Conservation (phyloP, 192 early-diverging fungal species). For the Backusella australiensis region DNA sequence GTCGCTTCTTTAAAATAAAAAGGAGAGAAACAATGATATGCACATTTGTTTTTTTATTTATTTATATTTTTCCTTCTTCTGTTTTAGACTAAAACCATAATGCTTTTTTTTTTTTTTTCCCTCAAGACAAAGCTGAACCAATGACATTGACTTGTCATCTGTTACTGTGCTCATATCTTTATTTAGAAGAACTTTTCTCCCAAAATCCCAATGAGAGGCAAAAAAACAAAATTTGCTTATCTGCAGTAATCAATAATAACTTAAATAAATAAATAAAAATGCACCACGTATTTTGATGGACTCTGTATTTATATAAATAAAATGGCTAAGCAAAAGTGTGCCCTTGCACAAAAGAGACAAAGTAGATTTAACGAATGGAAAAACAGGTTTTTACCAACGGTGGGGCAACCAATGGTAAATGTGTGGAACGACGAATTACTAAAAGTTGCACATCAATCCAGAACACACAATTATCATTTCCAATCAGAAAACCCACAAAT, state of each 20-base stretch:
- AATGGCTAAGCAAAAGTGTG: neutral
- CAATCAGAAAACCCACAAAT: neutral
- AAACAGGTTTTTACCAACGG: neutral
- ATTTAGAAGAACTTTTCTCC: neutral
- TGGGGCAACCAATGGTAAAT: neutral
- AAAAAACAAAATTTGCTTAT: neutral
- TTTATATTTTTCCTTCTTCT: neutral
- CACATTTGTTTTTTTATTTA: neutral
- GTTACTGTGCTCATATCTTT: neutral
- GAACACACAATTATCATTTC: neutral
- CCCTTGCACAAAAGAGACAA: neutral
- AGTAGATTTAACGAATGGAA: neutral
- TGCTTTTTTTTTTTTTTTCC: neutral
- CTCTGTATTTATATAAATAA: neutral
- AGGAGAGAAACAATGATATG: neutral
- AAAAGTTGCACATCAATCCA: neutral
- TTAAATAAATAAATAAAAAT: too few species aligned
- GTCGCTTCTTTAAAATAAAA: neutral
- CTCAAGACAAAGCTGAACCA: neutral
- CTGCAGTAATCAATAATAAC: too few species aligned
- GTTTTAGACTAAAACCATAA: neutral
- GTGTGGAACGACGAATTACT: neutral
- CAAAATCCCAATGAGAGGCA: neutral
- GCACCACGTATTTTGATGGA: too few species aligned
- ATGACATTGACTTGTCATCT: neutral